phyloP scores from a whole-genome alignment of 768 basidiomycete species.

The Phallus indusiatus region DNA sequence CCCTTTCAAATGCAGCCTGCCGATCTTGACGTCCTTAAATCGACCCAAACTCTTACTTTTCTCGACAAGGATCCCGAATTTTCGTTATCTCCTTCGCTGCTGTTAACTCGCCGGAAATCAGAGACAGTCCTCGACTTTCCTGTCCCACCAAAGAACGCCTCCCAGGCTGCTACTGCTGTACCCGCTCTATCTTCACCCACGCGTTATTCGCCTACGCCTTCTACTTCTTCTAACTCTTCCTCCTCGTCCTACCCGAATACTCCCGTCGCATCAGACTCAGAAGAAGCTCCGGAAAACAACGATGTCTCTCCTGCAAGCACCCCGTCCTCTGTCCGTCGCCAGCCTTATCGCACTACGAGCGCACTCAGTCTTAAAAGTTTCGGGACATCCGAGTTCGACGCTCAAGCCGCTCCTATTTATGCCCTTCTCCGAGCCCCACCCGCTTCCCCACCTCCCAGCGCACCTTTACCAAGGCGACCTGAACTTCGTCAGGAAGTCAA shows the following conservation, averaged over 20 bases:
- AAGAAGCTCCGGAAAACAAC: neutral
- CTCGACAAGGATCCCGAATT: neutral
- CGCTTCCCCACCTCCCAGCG: neutral
- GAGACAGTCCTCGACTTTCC: constrained; percentile 8
- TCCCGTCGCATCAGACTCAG: neutral
- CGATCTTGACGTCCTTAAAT: neutral
- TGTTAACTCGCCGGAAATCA: constrained; percentile 1
- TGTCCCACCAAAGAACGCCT: neutral
- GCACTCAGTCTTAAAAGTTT: constrained; percentile 7
- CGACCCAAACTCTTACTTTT: neutral
- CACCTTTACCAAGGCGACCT: neutral
- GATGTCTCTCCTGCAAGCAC: neutral
- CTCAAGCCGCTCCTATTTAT: neutral
- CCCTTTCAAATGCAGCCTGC: neutral
- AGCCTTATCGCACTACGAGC: constrained; percentile 3
- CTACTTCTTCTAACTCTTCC: neutral
- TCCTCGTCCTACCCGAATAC: constrained; percentile 1
- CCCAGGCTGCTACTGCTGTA: neutral
- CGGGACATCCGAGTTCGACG: constrained; percentile 4
- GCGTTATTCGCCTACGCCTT: neutral
- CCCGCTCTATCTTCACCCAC: neutral
- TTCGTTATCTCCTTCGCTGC: constrained; percentile 1
- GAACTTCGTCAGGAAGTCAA: neutral
- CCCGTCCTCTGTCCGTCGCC: neutral
- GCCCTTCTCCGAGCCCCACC: neutral